phyloP scores from a whole-genome alignment of 805 yeast species.

The Yamadazyma paraphyllophila region DNA sequence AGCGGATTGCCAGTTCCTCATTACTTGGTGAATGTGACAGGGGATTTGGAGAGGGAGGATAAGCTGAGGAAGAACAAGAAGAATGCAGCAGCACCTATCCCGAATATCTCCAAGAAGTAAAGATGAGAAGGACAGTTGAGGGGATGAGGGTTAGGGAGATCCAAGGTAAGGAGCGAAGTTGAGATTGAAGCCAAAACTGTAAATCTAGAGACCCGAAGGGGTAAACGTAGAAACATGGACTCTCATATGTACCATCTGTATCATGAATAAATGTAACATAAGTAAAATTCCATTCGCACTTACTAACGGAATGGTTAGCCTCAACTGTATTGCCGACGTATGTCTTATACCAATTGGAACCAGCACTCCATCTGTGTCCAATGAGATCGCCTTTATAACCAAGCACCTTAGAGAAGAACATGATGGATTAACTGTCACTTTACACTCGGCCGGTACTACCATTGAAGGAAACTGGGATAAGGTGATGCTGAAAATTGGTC shows the following conservation, averaged over 20 bases:
- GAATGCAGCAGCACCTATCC: conserved; percentile 43
- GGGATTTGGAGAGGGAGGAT: conserved; percentile 65
- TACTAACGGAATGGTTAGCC: conserved; percentile 34
- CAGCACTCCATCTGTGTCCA: conserved; percentile 71
- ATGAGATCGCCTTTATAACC: conserved; percentile 73
- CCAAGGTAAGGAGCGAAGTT: too few relatives aligned
- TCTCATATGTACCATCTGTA: neutral
- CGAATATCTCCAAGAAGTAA: conserved; percentile 14
- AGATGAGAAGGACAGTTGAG: neutral
- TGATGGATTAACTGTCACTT: conserved; percentile 50
- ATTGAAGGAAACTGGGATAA: conserved; percentile 92
- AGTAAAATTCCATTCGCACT: neutral
- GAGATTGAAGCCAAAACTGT: too few relatives aligned
- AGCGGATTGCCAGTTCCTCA: conserved; percentile 75
- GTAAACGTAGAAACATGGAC: too few relatives aligned
- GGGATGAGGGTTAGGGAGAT: neutral
- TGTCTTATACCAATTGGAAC: conserved; percentile 90
- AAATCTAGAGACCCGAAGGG: too few relatives aligned
- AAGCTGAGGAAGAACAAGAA: conserved; percentile 34
- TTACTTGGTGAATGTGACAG: conserved; percentile 81
- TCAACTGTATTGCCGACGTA: conserved; percentile 80
- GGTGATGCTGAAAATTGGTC: conserved; percentile 76
- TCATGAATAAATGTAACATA: neutral
- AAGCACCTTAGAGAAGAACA: conserved; percentile 58
- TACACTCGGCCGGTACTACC: conserved; percentile 93